Percentiles rank a stretch among this genome's conserved stretches.
These are phyloP conservation scores for Saccharomycopsis vini DNA, from an alignment of 805 yeast genomes.

Conservation along the genomic window DNA sequence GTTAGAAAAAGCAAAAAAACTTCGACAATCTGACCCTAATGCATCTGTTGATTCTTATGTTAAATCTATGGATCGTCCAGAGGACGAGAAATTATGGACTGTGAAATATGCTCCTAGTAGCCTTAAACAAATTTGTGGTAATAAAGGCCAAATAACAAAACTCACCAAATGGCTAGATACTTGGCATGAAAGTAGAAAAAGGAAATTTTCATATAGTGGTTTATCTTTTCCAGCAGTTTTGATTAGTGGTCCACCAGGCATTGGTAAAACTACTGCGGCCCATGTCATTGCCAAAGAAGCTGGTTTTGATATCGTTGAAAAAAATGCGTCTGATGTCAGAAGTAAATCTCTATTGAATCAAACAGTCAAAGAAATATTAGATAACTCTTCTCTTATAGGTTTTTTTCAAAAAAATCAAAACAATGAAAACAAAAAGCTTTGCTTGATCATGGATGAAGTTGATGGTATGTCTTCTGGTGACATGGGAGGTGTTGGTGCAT, in stretches of 20 bases:
- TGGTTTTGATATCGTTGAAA: conserved; percentile 72
- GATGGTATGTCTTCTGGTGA: conserved; percentile 99
- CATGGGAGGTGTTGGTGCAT: conserved; percentile 94
- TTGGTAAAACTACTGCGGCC: conserved; percentile 85
- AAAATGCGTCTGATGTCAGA: conserved; percentile 88
- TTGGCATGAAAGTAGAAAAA: conserved; percentile 46
- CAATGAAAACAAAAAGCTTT: conserved; percentile 48
- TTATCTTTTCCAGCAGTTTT: conserved; percentile 74
- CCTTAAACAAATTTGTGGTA: conserved; percentile 79
- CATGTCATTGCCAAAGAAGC: conserved; percentile 77
- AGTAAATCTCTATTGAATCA: conserved; percentile 68
- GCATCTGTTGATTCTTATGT: conserved; percentile 18
- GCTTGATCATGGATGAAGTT: conserved; percentile 95
- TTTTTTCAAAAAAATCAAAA: conserved; percentile 40
- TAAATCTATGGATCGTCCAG: conserved; percentile 32
- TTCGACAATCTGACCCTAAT: conserved; percentile 20
- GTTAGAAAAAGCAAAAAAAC: conserved; percentile 20
- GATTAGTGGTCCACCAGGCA: conserved; percentile 88
- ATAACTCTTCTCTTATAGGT: conserved; percentile 78
- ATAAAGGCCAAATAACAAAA: conserved; percentile 62
- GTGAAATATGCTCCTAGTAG: conserved; percentile 81
- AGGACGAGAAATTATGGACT: conserved; percentile 79
- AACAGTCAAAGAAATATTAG: conserved; percentile 60
- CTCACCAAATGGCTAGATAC: conserved; percentile 64
- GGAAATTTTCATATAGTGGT: conserved; percentile 48